Base-by-base conservation (phyloP, 2,329 filamentous ascomycete species). In the Stylonectria norvegica region DNA sequence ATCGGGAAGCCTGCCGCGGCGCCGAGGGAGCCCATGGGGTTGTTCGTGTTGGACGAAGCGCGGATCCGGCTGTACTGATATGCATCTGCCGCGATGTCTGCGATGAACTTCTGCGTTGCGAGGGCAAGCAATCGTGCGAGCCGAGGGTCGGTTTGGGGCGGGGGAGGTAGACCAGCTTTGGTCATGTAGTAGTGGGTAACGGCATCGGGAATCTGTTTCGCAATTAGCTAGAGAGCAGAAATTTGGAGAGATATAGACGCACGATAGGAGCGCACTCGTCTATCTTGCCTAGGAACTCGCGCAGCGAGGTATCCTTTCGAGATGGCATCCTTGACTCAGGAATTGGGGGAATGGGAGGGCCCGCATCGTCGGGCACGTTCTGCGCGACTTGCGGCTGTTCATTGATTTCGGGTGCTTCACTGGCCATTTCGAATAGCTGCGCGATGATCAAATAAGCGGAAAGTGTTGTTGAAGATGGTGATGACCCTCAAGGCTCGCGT, bases 101-200 rank as follows among this genome's bases (percentile, higher is more conserved):
- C 90, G 57, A 98, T 87, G 73, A 98, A 98, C 64, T 98, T 98
- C 62, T 98, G 93, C 0, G 93, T 95, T n/a, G 93, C 93, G 7
- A 98, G 85, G 3, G 93, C 91, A 30, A 98, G 85, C 3, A 98
- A 85, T 34, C 91, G 89, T 16, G 91, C 89, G 19, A 98, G 85
- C 43, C 90, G 88, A 15, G 85, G 85, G 57, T 95, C 89, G 37
- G 89, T 95, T 56, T 93, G 85, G 0, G 89, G 90, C 28, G 91
- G 89, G 2, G 91, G 91, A 22, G 93, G 90, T 4, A 98, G 86
- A 38, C 93, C 93, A 51, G 91, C 89, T 55, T 94, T 86, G 25
- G 91, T 95, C 71, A 98, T 86, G 70, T 98, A 98, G 75, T 97
- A 96, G 64, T 95, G 85, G 48, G 90, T 97, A 16, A 98, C 93